phyloP scores from a whole-genome alignment of 192 early-diverging fungal species.

The Backusella luteola region DNA sequence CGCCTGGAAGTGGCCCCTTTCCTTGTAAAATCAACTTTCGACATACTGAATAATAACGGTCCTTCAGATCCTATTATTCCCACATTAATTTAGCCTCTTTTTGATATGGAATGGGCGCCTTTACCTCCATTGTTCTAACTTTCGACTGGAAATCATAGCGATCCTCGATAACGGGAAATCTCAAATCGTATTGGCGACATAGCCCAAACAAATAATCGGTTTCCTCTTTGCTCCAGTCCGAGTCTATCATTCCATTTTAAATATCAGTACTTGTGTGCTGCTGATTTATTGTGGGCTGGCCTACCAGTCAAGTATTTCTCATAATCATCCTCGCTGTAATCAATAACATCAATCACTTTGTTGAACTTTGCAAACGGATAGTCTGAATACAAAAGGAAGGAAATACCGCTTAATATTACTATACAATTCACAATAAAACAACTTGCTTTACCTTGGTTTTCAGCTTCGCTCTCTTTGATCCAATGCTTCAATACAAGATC shows the following conservation, averaged over 20 bases:
- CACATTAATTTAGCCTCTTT: background rate
- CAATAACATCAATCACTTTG: conserved; percentile 60
- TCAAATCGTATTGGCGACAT: conserved; percentile 72
- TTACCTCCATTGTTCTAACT: conserved; percentile 47
- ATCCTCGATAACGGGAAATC: conserved; percentile 85
- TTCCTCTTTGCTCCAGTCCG: conserved; percentile 81
- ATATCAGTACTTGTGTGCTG: background rate
- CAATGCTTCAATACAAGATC: conserved; percentile 75
- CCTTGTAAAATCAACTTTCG: conserved; percentile 56
- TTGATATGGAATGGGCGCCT: background rate
- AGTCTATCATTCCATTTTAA: conserved; percentile 36
- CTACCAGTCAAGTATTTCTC: conserved; percentile 61
- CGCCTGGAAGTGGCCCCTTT: conserved; percentile 38
- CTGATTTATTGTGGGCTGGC: background rate
- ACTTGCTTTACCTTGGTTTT: conserved; percentile 14
- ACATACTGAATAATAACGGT: conserved; percentile 76
- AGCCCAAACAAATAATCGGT: conserved; percentile 82
- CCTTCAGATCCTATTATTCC: conserved; percentile 75
- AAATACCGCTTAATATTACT: background rate
- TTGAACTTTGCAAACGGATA: conserved; percentile 82
- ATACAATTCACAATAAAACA: background rate
- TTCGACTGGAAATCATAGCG: conserved; percentile 64
- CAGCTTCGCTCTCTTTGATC: conserved; percentile 70
- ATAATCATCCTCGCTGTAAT: conserved; percentile 88
- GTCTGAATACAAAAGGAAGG: conserved; percentile 31